These are phyloP conservation scores for Coffea humblotiana DNA, from an alignment of 305 asterid genomes.

Conservation along the genomic window DNA sequence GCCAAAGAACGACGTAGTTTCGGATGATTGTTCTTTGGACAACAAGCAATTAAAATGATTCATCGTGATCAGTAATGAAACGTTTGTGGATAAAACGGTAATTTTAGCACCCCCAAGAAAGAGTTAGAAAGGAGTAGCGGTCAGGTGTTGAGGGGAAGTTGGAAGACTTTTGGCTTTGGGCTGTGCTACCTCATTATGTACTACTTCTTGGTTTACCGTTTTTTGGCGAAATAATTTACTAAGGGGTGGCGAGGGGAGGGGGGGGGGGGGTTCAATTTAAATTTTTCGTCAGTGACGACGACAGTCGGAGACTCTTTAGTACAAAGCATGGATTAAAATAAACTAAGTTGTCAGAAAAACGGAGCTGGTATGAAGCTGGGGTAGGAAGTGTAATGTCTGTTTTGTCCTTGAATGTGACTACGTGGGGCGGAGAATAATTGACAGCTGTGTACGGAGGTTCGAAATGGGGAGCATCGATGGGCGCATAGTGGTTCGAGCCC, in stretches of 20 bases:
- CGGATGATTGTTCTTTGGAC: neutral
- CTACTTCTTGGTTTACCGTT: too few relatives aligned
- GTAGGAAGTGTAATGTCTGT: neutral
- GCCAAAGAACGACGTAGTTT: neutral
- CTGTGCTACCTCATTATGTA: too few relatives aligned
- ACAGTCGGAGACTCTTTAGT: neutral
- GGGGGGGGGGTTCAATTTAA: neutral
- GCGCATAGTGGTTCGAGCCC: slow-evolving; percentile 20
- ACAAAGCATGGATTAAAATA: neutral
- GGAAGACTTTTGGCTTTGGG: slow-evolving; percentile 1
- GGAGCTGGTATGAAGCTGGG: neutral
- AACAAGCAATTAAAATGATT: neutral
- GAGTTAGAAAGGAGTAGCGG: neutral
- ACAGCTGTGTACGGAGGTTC: slow-evolving; percentile 3
- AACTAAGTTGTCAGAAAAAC: neutral
- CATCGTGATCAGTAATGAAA: too few relatives aligned
- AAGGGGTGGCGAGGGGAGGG: neutral
- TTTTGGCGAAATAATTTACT: too few relatives aligned
- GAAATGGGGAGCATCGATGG: neutral
- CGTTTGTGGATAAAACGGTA: slow-evolving; percentile 3
- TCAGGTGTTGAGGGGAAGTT: slow-evolving; percentile 1
- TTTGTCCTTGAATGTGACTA: slow-evolving; percentile 1
- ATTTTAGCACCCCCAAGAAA: neutral
- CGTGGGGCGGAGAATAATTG: slow-evolving; percentile 2
- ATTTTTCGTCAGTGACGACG: neutral